Evolutionary conservation across 257 asterid species (phyloP), one percentile per base, ranked within the genome.

Genomic region (Scutellaria barbata): DNA sequence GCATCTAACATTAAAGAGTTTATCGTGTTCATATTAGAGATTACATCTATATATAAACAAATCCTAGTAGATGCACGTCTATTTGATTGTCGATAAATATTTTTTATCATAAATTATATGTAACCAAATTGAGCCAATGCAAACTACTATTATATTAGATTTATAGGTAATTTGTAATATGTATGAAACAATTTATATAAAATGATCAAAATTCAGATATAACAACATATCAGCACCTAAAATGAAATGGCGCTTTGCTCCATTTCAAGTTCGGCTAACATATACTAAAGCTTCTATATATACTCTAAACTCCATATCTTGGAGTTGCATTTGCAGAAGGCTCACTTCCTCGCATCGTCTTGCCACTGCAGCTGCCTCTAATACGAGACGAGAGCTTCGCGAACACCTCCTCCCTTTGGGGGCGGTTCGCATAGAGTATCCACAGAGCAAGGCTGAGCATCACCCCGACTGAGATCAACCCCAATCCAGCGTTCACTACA

Each of bases 381-480:
- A 86, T 76, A 67, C 90, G 73, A 0, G 77, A 74, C 17, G 92
- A 78, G 10, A 90, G 73, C 86, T 88, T 88, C 61, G 85, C 97
- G 83, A 89, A 91, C 95, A 84, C 98, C 77, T 95, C 99, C 96
- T 88, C 98, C 96, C 96, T 92, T 89, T 68, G 96, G 96, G 98
- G 99, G 95, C 93, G 96, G 98, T 95, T 92, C 22, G 92, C 97
- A 51, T 95, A 95, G 3, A 95, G 76, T 22, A 95, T 81, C 98
- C 99, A 95, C 14, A 89, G 85, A 6, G 96, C 92, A 5, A 95
- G 96, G 72, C 97, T 85, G 18, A 95, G 86, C 98, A 95, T 89
- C 37, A 95, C 95, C 13, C 98, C 99, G 1, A 84, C 97, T 0
- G 99, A 89, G 68, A 89, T 87, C 72, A 95, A 56, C 4, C 80